Percentiles rank a stretch among this genome's conserved stretches.
Evolutionary conservation across 2,329 filamentous ascomycete genomes (phyloP).

Genomic region (Neobulgaria alba): DNA sequence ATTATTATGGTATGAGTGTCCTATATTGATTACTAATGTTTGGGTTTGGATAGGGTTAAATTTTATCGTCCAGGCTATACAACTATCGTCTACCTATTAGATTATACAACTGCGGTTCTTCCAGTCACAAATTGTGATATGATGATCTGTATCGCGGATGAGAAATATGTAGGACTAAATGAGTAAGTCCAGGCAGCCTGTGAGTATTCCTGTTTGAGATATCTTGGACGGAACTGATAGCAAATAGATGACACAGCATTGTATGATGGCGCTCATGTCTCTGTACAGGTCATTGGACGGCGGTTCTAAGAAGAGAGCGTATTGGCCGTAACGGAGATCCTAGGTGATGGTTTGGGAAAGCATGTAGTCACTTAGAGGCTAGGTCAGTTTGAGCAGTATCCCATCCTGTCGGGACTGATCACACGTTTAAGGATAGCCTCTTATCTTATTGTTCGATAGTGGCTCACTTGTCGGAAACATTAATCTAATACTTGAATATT

Average conservation of each 20-base stretch:
- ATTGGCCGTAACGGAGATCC: conserved; percentile 30
- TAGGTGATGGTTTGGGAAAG: conserved; percentile 20
- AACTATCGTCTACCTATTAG: conserved; percentile 38
- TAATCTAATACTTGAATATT: no score
- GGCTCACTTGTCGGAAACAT: no score
- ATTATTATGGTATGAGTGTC: conserved; percentile 32
- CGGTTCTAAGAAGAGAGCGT: conserved; percentile 48
- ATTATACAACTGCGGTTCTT: conserved; percentile 50
- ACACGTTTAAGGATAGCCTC: no score
- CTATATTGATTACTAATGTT: conserved; percentile 4
- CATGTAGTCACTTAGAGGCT: no score
- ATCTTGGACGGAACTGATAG: conserved; percentile 37
- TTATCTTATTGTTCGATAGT: no score
- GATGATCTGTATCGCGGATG: conserved; percentile 31
- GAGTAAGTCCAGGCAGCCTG: conserved; percentile 38
- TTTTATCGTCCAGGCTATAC: conserved; percentile 9
- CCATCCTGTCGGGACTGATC: no score
- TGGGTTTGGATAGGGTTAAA: conserved; percentile 9
- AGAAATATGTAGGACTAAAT: conserved; percentile 34
- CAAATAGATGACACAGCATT: conserved; percentile 35
- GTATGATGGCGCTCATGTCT: conserved; percentile 39
- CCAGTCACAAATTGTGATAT: conserved; percentile 41
- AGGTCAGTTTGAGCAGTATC: no score
- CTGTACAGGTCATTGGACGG: conserved; percentile 43
- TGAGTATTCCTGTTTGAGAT: conserved; percentile 33